phyloP scores from a whole-genome alignment of 139 green algal species.

The Eudorina sp. region DNA sequence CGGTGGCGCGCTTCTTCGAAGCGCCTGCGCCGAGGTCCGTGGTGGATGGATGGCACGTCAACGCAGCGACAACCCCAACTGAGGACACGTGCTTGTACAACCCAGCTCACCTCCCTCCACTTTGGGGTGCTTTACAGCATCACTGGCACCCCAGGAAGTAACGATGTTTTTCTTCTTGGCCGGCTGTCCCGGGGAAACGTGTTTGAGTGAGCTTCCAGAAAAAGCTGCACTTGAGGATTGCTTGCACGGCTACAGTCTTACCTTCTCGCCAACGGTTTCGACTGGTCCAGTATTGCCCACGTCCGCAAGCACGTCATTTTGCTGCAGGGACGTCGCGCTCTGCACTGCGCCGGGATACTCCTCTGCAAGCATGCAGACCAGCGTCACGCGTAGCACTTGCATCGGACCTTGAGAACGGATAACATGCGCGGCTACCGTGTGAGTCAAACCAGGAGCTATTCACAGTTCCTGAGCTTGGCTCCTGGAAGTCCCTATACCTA shows the following conservation, averaged over 20 bases:
- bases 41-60: no score
- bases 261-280: not conserved
- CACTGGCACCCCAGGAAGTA: slow-evolving; percentile 49
- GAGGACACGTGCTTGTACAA: not conserved
- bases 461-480: not conserved
- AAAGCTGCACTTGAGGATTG: no score
- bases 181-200: no score
- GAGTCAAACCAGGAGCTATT: slow-evolving; percentile 43
- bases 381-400: no score
- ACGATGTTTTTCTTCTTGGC: slow-evolving; percentile 67
- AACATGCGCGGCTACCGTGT: not conserved
- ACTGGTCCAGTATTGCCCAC: not conserved
- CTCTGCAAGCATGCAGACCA: slow-evolving; percentile 4
- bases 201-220: no score
- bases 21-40: not conserved
- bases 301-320: not conserved
- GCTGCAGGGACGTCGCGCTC: not conserved
- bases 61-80: no score
- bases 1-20: not conserved
- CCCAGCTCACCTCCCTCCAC: slow-evolving; percentile 1
- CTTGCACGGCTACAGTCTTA: no score
- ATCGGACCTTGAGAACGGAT: no score
- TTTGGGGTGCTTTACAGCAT: not conserved
- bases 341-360: not conserved
- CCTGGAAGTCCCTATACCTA: slow-evolving; percentile 38